Percentiles rank a stretch among this genome's conserved stretches.
phyloP scores from a whole-genome alignment of 2,329 filamentous ascomycete genomes.

The Trichoderma brevicompactum region DNA sequence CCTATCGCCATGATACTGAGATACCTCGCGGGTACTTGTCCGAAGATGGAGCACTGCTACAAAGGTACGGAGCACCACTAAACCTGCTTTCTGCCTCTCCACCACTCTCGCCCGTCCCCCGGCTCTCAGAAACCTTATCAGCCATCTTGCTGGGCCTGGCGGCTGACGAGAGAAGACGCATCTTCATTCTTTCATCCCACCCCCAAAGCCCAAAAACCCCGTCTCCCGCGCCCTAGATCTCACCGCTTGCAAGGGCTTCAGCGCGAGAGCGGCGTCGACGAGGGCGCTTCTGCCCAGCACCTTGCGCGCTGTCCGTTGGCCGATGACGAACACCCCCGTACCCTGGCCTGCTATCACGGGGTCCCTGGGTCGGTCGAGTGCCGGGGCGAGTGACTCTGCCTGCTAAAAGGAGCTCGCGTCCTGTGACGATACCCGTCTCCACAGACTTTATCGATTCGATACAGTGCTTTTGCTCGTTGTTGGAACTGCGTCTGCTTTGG shows the following conservation, averaged over 20 bases:
- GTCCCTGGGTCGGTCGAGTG: constrained; percentile 28
- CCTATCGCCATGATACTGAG: neutral
- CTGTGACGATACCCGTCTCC: constrained; percentile 31
- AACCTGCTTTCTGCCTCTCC: constrained; percentile 17
- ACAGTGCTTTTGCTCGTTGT: neutral
- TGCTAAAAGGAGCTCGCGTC: constrained; percentile 30
- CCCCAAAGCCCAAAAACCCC: neutral
- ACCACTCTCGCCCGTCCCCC: constrained; percentile 17
- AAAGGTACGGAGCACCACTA: neutral
- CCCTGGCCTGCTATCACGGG: constrained; percentile 30
- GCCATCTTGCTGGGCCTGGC: neutral
- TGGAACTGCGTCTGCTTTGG: constrained; percentile 7
- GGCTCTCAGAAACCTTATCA: constrained; percentile 24
- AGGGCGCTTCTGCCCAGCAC: neutral
- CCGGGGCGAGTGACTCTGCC: constrained; percentile 30
- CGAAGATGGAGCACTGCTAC: neutral
- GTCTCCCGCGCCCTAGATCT: neutral
- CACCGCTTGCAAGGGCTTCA: constrained; percentile 20
- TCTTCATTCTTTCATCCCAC: neutral
- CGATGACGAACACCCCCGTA: constrained; percentile 28
- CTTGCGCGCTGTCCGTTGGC: constrained; percentile 15
- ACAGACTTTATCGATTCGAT: constrained; percentile 28
- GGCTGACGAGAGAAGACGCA: constrained; percentile 6
- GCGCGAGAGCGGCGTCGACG: neutral
- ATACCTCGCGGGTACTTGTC: constrained; percentile 3